Percentiles rank a stretch among this genome's conserved stretches.
Evolutionary conservation across 176 grass and related monocot genomes (phyloP).

Genomic region (Oropetium thomaeum): DNA sequence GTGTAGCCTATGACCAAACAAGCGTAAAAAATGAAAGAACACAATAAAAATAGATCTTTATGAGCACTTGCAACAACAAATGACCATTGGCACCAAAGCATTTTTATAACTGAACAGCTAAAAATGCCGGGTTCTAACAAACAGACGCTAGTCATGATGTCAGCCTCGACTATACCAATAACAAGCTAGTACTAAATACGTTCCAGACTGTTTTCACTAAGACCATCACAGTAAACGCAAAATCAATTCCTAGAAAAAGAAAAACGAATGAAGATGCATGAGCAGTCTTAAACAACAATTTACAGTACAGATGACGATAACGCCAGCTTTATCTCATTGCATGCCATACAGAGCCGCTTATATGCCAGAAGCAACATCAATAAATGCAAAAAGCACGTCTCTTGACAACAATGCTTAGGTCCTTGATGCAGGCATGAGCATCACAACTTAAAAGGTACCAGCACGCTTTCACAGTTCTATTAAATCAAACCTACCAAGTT

Average conservation of each 20-base stretch:
- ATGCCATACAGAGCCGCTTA: not conserved
- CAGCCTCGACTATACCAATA: not conserved
- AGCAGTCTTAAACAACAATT: not conserved
- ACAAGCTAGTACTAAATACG: not conserved
- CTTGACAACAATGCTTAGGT: not conserved
- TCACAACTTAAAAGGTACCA: not conserved
- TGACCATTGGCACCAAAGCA: constrained; percentile 6
- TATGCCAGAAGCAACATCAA: not conserved
- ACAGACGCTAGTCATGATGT: not conserved
- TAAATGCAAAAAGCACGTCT: constrained; percentile 7
- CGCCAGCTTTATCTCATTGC: not conserved
- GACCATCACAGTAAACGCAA: not conserved
- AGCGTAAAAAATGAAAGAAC: not conserved
- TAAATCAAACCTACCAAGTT: not conserved
- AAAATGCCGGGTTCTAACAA: not conserved
- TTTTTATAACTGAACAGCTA: not conserved
- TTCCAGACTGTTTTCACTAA: not conserved
- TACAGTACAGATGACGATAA: not conserved
- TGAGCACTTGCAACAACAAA: not conserved
- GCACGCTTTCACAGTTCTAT: not conserved
- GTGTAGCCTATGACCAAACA: constrained; percentile 4
- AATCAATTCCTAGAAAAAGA: not conserved
- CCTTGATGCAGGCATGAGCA: too few species aligned
- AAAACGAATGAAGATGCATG: not conserved
- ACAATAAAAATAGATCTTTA: not conserved